Conservation (phyloP, 768 basidiomycete species). For the Lyophyllum shimeji region DNA sequence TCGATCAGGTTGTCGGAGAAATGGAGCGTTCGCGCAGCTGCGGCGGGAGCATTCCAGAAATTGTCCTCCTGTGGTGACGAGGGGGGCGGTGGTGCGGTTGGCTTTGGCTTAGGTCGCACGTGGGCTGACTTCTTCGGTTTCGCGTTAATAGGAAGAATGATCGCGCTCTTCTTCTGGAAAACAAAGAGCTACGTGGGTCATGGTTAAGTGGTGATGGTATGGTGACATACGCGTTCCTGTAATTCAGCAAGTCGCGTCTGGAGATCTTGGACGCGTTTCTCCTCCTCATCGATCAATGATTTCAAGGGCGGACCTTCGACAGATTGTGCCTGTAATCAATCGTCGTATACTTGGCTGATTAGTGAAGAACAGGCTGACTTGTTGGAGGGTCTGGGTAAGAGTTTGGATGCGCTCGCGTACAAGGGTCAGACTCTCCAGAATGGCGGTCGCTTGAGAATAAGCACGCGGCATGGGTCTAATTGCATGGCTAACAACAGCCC, state of each 20-base stretch:
- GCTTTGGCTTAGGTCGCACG: slow-evolving; percentile 19
- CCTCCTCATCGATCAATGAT: slow-evolving; percentile 39
- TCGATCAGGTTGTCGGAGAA: slow-evolving; percentile 66
- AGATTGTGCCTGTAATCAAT: slow-evolving; percentile 22
- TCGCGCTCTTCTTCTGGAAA: slow-evolving; percentile 24
- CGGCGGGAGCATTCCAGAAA: slow-evolving; percentile 64
- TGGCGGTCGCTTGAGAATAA: slow-evolving; percentile 40
- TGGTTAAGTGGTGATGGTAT: background rate
- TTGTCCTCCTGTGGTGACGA: slow-evolving; percentile 48
- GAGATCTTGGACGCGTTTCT: slow-evolving; percentile 36
- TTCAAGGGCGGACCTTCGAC: slow-evolving; percentile 30
- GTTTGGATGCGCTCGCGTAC: slow-evolving; percentile 38
- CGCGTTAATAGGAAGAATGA: background rate
- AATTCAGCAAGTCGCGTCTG: slow-evolving; percentile 38
- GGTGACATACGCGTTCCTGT: slow-evolving; percentile 36
- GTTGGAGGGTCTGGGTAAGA: slow-evolving; percentile 30
- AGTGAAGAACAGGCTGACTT: slow-evolving; percentile 22
- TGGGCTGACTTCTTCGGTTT: background rate
- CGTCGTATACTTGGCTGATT: slow-evolving; percentile 6
- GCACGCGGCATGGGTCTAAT: slow-evolving; percentile 55
- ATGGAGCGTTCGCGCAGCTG: slow-evolving; percentile 53
- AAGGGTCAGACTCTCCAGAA: slow-evolving; percentile 37
- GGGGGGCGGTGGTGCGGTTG: slow-evolving; percentile 19
- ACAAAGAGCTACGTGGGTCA: background rate
- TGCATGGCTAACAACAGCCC: slow-evolving; percentile 26